Evolutionary conservation across 805 yeast species (phyloP).

Genomic region (Teunomyces panamensis): DNA sequence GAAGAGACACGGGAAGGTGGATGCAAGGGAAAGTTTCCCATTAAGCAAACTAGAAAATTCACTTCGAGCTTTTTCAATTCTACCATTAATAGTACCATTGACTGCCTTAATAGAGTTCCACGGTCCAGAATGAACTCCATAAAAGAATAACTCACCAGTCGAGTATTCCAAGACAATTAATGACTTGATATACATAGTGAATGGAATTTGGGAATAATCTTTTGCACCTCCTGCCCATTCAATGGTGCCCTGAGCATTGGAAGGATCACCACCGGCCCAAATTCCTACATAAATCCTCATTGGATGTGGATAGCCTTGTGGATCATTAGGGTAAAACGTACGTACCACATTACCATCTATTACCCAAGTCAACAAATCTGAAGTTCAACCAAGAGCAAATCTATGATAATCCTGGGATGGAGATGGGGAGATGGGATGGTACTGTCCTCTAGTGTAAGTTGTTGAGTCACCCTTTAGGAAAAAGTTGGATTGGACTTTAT

Average conservation of each 20-base stretch:
- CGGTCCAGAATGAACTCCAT: conserved; percentile 37
- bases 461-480: conserved; percentile 13
- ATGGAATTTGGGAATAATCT: conserved; percentile 21
- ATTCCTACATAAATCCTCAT: conserved; percentile 26
- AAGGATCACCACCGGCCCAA: conserved; percentile 53
- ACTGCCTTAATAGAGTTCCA: conserved; percentile 38
- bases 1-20: conserved; percentile 4
- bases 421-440: conserved; percentile 9
- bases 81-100: conserved; percentile 30
- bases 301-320: conserved; percentile 17
- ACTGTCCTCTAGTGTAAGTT: conserved; percentile 14
- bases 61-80: conserved; percentile 9
- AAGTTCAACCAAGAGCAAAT: conserved; percentile 15
- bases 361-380: conserved; percentile 11
- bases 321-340: conserved; percentile 10
- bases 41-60: conserved; percentile 7
- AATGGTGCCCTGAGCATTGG: conserved; percentile 19
- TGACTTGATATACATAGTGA: conserved; percentile 18
- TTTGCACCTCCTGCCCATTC: conserved; percentile 26
- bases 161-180: conserved; percentile 41
- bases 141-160: conserved; percentile 42
- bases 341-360: conserved; percentile 11
- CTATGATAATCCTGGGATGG: conserved; percentile 13
- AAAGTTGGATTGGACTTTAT: conserved; percentile 14
- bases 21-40: conserved; percentile 3